Evolutionary conservation across 169 alveolate genomes (phyloP).

Genomic region (Sarcocystis neurona): DNA sequence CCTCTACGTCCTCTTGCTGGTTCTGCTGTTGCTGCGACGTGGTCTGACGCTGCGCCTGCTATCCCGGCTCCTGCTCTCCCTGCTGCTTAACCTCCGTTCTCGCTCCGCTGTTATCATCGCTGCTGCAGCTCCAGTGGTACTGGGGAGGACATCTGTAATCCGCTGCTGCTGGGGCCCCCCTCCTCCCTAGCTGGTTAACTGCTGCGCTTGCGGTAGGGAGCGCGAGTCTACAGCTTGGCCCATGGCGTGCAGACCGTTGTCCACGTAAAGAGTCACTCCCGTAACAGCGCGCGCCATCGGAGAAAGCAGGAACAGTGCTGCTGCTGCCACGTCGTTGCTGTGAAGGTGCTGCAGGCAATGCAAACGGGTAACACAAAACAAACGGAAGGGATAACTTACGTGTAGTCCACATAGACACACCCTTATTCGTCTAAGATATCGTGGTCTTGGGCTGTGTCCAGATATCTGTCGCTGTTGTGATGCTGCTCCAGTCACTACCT

Average conservation of each 20-base stretch:
- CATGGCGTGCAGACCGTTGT: conserved; percentile 77
- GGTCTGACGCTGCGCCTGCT: too few species aligned
- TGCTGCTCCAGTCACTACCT: background rate
- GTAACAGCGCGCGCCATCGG: conserved; percentile 72
- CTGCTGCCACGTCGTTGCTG: conserved; percentile 73
- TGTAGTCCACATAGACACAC: background rate
- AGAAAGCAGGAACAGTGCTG: conserved; percentile 74
- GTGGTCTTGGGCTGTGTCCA: too few species aligned
- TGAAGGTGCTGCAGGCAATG: conserved; percentile 60
- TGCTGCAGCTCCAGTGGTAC: too few species aligned
- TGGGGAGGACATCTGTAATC: too few species aligned
- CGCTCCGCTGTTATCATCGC: too few species aligned
- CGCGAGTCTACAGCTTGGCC: conserved; percentile 67
- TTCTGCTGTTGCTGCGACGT: too few species aligned
- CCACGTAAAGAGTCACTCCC: conserved; percentile 77
- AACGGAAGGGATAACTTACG: background rate
- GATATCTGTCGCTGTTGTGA: background rate
- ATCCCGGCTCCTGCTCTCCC: too few species aligned
- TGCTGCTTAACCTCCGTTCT: too few species aligned
- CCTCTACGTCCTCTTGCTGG: too few species aligned
- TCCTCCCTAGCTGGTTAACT: background rate
- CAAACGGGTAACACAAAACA: too few species aligned
- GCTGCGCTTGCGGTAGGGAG: conserved; percentile 27
- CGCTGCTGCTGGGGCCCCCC: too few species aligned
- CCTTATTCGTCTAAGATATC: too few species aligned